Conservation (phyloP, 2,329 filamentous ascomycete species). For the Monosporascus sp. region DNA sequence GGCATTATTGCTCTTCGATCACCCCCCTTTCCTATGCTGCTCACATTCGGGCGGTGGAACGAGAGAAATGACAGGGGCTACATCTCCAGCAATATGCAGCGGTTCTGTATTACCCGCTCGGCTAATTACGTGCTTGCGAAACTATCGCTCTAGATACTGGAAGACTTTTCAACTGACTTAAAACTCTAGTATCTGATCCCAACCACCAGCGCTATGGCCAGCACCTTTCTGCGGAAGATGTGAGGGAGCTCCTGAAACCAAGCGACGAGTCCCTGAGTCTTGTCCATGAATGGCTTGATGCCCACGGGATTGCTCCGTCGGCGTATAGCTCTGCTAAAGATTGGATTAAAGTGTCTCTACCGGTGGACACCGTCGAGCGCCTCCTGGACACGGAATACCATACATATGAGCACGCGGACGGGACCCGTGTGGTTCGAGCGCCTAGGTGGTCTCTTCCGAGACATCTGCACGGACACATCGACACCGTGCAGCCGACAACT, state of each 20-base stretch:
- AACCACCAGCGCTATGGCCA: conserved; percentile 48
- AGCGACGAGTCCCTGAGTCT: conserved; percentile 43
- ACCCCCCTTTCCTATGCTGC: background rate
- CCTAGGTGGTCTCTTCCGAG: conserved; percentile 52
- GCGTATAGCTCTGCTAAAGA: conserved; percentile 49
- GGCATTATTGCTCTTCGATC: too few relatives aligned
- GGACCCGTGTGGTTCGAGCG: conserved; percentile 45
- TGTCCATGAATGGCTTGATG: conserved; percentile 50
- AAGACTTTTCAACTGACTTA: conserved; percentile 1
- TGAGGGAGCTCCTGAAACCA: conserved; percentile 49
- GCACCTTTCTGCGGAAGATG: conserved; percentile 45
- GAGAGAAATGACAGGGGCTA: too few relatives aligned
- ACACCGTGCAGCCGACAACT: conserved; percentile 56
- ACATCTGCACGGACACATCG: conserved; percentile 53
- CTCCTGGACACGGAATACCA: conserved; percentile 48
- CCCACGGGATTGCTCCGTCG: conserved; percentile 42
- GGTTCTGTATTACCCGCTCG: too few relatives aligned
- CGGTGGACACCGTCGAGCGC: conserved; percentile 44
- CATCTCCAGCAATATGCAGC: too few relatives aligned
- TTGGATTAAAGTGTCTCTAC: conserved; percentile 49
- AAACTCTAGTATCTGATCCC: conserved; percentile 42
- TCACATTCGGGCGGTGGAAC: background rate
- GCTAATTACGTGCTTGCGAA: too few relatives aligned
- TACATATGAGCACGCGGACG: conserved; percentile 49
- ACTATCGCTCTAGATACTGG: too few relatives aligned